Percentiles rank a stretch among this genome's conserved stretches.
These are phyloP conservation scores for Hericium alpestre DNA, from an alignment of 768 basidiomycete species.

Conservation along the genomic window DNA sequence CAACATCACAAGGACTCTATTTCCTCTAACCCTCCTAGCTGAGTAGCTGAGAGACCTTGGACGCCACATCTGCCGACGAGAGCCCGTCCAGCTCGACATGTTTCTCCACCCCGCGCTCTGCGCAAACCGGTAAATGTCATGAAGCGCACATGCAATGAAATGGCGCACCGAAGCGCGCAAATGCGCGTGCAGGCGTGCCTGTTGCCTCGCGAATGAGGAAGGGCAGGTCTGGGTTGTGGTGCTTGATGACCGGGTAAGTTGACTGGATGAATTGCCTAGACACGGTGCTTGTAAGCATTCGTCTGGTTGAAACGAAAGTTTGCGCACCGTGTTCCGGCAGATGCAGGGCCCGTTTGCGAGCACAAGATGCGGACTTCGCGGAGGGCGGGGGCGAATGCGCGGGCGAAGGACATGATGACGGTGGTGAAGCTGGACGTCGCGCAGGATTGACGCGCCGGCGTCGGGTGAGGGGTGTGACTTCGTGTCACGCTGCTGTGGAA, in stretches of 20 bases:
- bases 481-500: too few relatives aligned
- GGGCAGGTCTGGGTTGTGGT: slow-evolving; percentile 80
- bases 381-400: slow-evolving; percentile 65
- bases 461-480: too few relatives aligned
- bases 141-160: not conserved
- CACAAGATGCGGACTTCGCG: slow-evolving; percentile 73
- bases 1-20: too few relatives aligned
- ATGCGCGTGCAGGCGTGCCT: slow-evolving; percentile 71
- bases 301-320: not conserved
- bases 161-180: slow-evolving; percentile 74
- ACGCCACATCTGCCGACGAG: slow-evolving; percentile 58
- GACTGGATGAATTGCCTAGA: slow-evolving; percentile 68
- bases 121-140: not conserved
- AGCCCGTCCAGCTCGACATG: slow-evolving; percentile 75
- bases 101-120: slow-evolving; percentile 74
- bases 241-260: slow-evolving; percentile 65
- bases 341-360: slow-evolving; percentile 67
- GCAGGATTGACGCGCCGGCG: too few relatives aligned
- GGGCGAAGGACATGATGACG: slow-evolving; percentile 40
- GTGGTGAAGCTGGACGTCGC: not conserved
- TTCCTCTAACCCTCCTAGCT: slow-evolving; percentile 5
- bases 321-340: slow-evolving; percentile 67
- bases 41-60: slow-evolving; percentile 57
- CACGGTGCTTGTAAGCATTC: not conserved
- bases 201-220: slow-evolving; percentile 71